phyloP scores from a whole-genome alignment of 75 land plant genomes.

The Picea glauca region DNA sequence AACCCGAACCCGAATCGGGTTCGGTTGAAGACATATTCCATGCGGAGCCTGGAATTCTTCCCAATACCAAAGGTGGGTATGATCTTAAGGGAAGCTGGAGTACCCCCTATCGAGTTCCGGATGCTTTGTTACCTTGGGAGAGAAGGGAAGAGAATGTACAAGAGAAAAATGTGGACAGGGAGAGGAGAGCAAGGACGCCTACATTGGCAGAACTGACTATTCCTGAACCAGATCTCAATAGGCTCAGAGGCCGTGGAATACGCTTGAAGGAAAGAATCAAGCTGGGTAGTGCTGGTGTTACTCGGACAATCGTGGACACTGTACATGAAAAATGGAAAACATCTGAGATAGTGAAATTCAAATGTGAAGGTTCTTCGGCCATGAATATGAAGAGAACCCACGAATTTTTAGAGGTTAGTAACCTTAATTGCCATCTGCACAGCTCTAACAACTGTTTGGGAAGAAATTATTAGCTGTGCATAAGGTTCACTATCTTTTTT shows the following conservation, averaged over 20 bases:
- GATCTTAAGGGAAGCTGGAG: conserved; percentile 17
- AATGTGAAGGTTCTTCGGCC: conserved; percentile 70
- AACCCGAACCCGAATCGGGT: conserved; percentile 30
- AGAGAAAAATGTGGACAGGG: conserved; percentile 13
- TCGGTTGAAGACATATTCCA: conserved; percentile 68
- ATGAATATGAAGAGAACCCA: conserved; percentile 83
- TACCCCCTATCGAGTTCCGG: conserved; percentile 11
- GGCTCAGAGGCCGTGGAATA: conserved; percentile 53
- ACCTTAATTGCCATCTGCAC: background rate
- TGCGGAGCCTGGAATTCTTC: conserved; percentile 57
- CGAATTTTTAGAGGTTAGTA: conserved; percentile 79
- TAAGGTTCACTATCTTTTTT: no score
- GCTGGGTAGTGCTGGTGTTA: conserved; percentile 68
- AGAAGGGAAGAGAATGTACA: conserved; percentile 15
- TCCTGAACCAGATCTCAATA: conserved; percentile 58
- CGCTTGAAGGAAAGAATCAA: conserved; percentile 42
- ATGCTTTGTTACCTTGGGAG: conserved; percentile 58
- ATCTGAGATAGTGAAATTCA: conserved; percentile 75
- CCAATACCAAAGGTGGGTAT: conserved; percentile 53
- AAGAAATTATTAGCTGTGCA: no score
- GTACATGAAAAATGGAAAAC: conserved; percentile 74
- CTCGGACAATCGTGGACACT: conserved; percentile 56
- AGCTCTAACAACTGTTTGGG: background rate
- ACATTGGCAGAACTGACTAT: conserved; percentile 80
- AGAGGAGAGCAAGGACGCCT: conserved; percentile 29